These are phyloP conservation scores for Adansonia digitata DNA, from an alignment of 345 rosid genomes.

Conservation along the genomic window DNA sequence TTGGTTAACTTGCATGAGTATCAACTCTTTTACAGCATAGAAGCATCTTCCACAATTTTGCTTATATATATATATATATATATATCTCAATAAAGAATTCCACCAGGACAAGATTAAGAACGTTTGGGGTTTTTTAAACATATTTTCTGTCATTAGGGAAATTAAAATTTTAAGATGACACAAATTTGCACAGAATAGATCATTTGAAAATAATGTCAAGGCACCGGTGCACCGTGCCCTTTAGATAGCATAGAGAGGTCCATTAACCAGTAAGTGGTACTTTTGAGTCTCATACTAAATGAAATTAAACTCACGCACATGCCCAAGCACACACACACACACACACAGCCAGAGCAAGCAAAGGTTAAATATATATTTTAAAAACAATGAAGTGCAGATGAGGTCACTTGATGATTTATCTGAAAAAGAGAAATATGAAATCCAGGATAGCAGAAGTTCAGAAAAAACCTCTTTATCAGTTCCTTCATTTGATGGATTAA, in stretches of 20 bases:
- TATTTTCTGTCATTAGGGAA: not conserved
- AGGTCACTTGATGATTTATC: not conserved
- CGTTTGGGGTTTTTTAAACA: not conserved
- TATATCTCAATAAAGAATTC: not conserved
- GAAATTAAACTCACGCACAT: not conserved
- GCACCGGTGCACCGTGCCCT: not conserved
- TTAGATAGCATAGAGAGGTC: not conserved
- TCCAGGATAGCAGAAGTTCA: not conserved
- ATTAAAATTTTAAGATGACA: not conserved
- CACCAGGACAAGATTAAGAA: not conserved
- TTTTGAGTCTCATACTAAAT: not conserved
- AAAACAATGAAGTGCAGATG: no score
- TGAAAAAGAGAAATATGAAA: not conserved
- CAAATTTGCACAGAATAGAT: not conserved
- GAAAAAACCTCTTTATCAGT: conserved; percentile 44
- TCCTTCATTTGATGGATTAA: conserved; percentile 42
- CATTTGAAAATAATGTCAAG: not conserved
- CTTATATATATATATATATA: not conserved
- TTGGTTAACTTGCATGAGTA: not conserved
- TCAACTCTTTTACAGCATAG: not conserved
- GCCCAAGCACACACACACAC: not conserved
- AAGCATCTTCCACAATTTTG: not conserved
- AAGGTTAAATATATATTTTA: not conserved
- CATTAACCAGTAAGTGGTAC: not conserved
- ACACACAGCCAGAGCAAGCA: not conserved